phyloP scores from a whole-genome alignment of 2,329 filamentous ascomycete species.

The Alternaria rosae region DNA sequence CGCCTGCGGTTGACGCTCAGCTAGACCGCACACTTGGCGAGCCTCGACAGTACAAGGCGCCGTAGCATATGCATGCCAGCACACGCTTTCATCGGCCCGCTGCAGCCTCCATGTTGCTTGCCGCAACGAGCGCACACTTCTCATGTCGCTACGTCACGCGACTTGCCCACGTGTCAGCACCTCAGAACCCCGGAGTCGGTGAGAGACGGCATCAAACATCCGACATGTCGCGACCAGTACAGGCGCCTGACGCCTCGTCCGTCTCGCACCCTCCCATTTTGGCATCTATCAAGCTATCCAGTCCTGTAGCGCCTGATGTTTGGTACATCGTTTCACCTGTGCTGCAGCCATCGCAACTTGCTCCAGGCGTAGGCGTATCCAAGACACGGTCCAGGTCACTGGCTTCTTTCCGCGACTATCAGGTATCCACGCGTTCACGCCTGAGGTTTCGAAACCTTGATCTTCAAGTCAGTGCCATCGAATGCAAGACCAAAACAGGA shows the following conservation, averaged over 20 bases:
- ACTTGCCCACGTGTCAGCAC: conserved; percentile 9
- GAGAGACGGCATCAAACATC: neutral
- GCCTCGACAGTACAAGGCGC: conserved; percentile 10
- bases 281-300: conserved; percentile 4
- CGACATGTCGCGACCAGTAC: neutral
- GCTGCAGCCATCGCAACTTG: neutral
- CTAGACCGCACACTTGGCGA: conserved; percentile 23
- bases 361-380: conserved; percentile 16
- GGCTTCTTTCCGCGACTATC: neutral
- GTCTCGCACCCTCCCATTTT: neutral
- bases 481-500: neutral
- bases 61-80: conserved; percentile 24
- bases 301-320: conserved; percentile 10
- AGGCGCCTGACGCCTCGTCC: neutral
- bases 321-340: conserved; percentile 14
- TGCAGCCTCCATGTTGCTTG: neutral
- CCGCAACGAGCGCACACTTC: neutral
- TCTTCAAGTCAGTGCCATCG: neutral
- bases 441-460: conserved; percentile 31
- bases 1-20: conserved; percentile 12
- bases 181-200: neutral
- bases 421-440: conserved; percentile 16
- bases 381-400: conserved; percentile 8
- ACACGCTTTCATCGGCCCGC: neutral
- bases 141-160: conserved; percentile 22